These are phyloP conservation scores for Candida wancherniae DNA, from an alignment of 805 yeast genomes.

Conservation along the genomic window DNA sequence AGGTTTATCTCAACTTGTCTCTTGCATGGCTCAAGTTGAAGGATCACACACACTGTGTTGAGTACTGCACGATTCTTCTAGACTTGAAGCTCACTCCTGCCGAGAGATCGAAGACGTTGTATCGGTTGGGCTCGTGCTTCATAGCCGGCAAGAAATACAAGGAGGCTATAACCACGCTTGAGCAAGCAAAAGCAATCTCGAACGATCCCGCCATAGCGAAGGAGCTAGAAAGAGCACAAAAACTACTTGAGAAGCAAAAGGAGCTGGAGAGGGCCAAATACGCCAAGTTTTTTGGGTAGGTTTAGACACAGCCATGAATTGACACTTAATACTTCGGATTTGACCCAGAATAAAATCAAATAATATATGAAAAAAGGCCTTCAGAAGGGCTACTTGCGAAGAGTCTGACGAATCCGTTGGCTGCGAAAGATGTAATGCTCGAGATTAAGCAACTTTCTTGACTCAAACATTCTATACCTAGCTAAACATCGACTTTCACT, in stretches of 20 bases:
- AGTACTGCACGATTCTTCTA: conserved; percentile 52
- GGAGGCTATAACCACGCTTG: conserved; percentile 45
- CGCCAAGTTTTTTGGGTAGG: conserved; percentile 57
- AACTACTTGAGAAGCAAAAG: conserved; percentile 38
- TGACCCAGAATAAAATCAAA: no score
- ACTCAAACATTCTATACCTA: no score
- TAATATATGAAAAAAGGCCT: no score
- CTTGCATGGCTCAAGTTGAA: conserved; percentile 47
- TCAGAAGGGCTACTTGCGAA: no score
- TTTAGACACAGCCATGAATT: no score
- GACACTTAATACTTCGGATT: no score
- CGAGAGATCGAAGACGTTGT: conserved; percentile 56
- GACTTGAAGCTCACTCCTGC: conserved; percentile 39
- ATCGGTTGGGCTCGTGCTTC: conserved; percentile 48
- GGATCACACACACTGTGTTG: conserved; percentile 45
- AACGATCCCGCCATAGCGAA: conserved; percentile 45
- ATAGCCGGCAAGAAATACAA: conserved; percentile 42
- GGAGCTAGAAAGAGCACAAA: conserved; percentile 42
- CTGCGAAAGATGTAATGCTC: no score
- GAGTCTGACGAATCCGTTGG: no score
- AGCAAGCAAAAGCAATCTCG: conserved; percentile 38
- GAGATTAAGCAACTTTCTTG: no score
- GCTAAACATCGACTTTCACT: no score
- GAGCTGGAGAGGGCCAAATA: conserved; percentile 49
- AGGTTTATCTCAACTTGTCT: conserved; percentile 56